phyloP scores from a whole-genome alignment of 2,329 filamentous ascomycete species.

The Daldinia sp. region DNA sequence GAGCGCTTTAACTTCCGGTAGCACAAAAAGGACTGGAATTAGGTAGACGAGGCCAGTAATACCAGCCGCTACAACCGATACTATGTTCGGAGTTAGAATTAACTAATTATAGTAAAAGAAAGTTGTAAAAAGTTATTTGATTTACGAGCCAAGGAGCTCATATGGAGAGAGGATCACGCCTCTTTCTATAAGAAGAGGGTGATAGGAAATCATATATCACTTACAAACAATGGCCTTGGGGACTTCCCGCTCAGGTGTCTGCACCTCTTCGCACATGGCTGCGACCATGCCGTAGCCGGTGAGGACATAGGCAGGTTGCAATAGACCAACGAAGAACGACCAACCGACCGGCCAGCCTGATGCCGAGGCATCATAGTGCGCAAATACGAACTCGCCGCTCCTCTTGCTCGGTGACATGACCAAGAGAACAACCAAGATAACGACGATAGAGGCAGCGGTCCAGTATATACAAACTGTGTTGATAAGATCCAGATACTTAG shows the following conservation, averaged over 20 bases:
- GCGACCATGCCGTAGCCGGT: conserved; percentile 79
- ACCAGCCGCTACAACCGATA: conserved; percentile 75
- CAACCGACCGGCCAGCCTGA: conserved; percentile 77
- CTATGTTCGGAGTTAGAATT: conserved; percentile 11
- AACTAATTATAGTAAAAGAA: not conserved
- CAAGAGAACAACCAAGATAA: conserved; percentile 64
- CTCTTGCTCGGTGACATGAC: conserved; percentile 69
- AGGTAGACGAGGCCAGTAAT: conserved; percentile 75
- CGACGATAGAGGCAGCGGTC: conserved; percentile 72
- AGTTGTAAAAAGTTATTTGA: not conserved
- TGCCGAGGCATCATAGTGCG: conserved; percentile 73
- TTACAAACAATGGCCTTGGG: conserved; percentile 75
- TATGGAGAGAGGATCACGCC: not conserved
- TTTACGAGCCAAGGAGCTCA: not conserved
- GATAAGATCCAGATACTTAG: conserved; percentile 71
- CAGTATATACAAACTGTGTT: conserved; percentile 81
- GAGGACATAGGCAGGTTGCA: conserved; percentile 73
- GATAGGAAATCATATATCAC: conserved; percentile 8
- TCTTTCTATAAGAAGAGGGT: not conserved
- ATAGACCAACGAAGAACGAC: conserved; percentile 78
- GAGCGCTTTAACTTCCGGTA: conserved; percentile 74
- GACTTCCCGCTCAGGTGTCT: conserved; percentile 75
- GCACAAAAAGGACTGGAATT: conserved; percentile 80
- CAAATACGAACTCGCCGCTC: conserved; percentile 73
- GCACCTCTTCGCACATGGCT: conserved; percentile 79